Base-by-base conservation (phyloP, 768 basidiomycete species). In the Xerocomellus chrysenteron region DNA sequence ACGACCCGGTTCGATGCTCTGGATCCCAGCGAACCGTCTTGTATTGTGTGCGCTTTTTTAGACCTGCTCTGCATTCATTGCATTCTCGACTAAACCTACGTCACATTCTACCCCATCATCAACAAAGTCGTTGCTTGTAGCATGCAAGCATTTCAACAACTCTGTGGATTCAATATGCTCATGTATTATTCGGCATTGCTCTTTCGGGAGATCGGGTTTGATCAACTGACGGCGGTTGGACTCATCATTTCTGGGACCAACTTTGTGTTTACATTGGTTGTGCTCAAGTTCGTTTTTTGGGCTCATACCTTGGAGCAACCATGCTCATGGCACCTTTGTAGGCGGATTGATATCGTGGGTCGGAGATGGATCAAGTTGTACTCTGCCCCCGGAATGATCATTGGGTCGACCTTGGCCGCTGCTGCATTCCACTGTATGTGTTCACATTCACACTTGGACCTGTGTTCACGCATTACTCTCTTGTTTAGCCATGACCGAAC, bases 201-300 rank as follows among this genome's bases (percentile, higher is more conserved):
- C 21, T 21, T 21, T 21, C 21, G 21, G 21, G 21, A 21, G 21
- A 21, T 21, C 21, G 21, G 21, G 21, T 21, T 21, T 21, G 21
- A 21, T 21, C 21, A 21, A 21, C 21, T 2, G 2, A 2, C 21
- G 21, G 21, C 21, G 21, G 21, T 21, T 21, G 21, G 21, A 21
- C 21, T 21, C 21, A 21, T 21, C 21, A 21, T 21, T 21, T 21
- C 21, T 21, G 21, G 21, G 21, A 21, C 88, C 28, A 90, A 91
- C 71, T 90, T 90, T 68, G 62, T 88, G 46, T 90, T 88, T 73
- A 90, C 90, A 0, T 76, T 91, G 53, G 72, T 92, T 46, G 89
- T 89, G 1, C 77, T 92, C 39, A 84, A 82, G 68, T 84, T 81
- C 2, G 58, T 60, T 49, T 47, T 28, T 7, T 1, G 5, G 5